phyloP scores from a whole-genome alignment of 2,329 filamentous ascomycete species.

The Conoideocrella luteorostrata region DNA sequence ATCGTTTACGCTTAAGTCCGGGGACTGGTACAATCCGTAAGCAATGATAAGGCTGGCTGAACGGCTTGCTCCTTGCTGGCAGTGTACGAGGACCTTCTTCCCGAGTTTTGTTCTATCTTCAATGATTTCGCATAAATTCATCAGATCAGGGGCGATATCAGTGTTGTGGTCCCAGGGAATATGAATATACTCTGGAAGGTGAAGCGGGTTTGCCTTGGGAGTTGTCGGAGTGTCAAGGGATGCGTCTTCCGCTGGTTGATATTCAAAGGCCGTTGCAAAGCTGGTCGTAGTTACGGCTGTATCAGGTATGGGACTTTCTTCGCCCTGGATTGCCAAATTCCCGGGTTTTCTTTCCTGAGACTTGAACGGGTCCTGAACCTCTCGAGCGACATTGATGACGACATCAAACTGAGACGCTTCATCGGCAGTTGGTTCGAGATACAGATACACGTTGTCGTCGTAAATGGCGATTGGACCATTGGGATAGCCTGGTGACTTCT shows the following conservation, averaged over 20 bases:
- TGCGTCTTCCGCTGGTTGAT: constrained; percentile 32
- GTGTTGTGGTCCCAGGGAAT: constrained; percentile 87
- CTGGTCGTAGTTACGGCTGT: constrained; percentile 53
- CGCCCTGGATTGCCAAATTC: constrained; percentile 22
- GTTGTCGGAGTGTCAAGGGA: constrained; percentile 43
- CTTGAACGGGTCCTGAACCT: constrained; percentile 71
- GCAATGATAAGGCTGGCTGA: constrained; percentile 83
- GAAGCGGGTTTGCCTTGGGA: constrained; percentile 44
- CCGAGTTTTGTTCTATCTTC: constrained; percentile 64
- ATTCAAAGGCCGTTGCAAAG: constrained; percentile 57
- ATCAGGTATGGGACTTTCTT: constrained; percentile 41
- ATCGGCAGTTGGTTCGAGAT: constrained; percentile 71
- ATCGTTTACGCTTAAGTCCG: constrained; percentile 70
- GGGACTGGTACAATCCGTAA: constrained; percentile 75
- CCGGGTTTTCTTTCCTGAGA: constrained; percentile 22
- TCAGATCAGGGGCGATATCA: constrained; percentile 71
- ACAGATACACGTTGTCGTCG: constrained; percentile 69
- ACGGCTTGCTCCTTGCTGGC: constrained; percentile 78
- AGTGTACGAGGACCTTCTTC: constrained; percentile 77
- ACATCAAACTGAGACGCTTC: constrained; percentile 75
- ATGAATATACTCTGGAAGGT: constrained; percentile 74
- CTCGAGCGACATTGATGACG: constrained; percentile 76
- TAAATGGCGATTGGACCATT: constrained; percentile 79
- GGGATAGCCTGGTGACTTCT: constrained; percentile 77
- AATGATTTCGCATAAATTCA: constrained; percentile 69